Percentiles rank a stretch among this genome's conserved stretches.
These are phyloP conservation scores for Blastomyces parvus DNA, from an alignment of 2,329 filamentous ascomycete species.

Conservation along the genomic window DNA sequence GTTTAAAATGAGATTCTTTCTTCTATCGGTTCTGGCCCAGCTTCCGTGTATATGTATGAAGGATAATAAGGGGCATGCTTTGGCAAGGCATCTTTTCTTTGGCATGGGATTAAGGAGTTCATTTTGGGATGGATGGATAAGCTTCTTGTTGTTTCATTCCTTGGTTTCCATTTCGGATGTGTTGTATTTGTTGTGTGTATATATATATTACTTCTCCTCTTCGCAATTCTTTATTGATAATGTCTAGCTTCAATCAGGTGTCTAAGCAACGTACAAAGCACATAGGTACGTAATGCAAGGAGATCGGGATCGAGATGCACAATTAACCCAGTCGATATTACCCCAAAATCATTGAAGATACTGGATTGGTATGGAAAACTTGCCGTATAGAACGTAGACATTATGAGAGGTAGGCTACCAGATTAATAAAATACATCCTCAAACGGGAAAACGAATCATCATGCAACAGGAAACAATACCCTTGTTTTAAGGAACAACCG, in stretches of 20 bases:
- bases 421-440: background rate
- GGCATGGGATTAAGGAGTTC: background rate
- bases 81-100: background rate
- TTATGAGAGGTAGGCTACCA: background rate
- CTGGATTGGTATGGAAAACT: background rate
- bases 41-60: background rate
- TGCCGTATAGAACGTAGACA: background rate
- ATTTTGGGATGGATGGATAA: background rate
- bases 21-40: constrained; percentile 9
- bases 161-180: background rate
- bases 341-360: background rate
- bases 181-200: background rate
- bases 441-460: background rate
- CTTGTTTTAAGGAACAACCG: background rate
- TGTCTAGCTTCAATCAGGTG: background rate
- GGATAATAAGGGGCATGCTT: background rate
- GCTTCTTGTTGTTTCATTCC: background rate
- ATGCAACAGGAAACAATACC: background rate
- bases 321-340: background rate
- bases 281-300: background rate
- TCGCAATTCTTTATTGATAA: background rate
- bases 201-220: constrained; percentile 1
- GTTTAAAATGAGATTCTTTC: constrained; percentile 7
- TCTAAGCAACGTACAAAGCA: background rate
- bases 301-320: background rate